These are phyloP conservation scores for Reutealis trisperma DNA, from an alignment of 345 rosid genomes.

Conservation along the genomic window DNA sequence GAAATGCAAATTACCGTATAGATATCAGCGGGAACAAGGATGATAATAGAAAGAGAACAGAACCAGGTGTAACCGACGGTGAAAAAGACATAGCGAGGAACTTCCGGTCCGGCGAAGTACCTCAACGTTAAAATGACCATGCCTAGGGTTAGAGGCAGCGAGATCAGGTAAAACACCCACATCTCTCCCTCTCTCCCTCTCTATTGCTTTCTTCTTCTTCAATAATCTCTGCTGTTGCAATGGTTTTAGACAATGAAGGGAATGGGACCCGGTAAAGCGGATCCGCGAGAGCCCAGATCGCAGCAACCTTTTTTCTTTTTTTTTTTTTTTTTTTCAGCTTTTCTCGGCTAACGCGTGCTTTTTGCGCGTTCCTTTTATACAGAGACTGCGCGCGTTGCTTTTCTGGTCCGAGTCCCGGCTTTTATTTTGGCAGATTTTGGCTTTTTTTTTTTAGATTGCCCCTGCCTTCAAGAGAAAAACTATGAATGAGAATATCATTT, in stretches of 20 bases:
- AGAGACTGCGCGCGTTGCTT: neutral
- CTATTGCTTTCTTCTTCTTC: neutral
- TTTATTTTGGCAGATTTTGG: too few relatives aligned
- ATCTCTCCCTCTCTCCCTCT: conserved; percentile 30
- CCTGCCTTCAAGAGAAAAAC: too few relatives aligned
- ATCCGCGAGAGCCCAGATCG: conserved; percentile 15
- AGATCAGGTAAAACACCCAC: conserved; percentile 99
- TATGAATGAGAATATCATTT: too few relatives aligned
- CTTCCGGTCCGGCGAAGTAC: conserved; percentile 94
- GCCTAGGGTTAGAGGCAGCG: conserved; percentile 93
- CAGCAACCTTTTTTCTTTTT: neutral
- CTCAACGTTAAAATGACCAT: conserved; percentile 75
- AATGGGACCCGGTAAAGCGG: conserved; percentile 19
- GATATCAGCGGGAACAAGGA: conserved; percentile 97
- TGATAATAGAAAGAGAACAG: conserved; percentile 93
- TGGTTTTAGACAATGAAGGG: neutral
- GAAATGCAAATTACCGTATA: conserved; percentile 61
- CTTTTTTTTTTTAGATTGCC: neutral
- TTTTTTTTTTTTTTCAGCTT: neutral
- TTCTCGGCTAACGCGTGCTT: neutral
- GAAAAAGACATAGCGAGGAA: conserved; percentile 85
- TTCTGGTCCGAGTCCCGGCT: neutral
- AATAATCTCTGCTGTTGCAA: neutral
- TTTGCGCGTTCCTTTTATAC: neutral
- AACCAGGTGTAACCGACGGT: conserved; percentile 99